Conservation (phyloP, 805 yeast genomes). For the Yamadazyma scolyti region DNA sequence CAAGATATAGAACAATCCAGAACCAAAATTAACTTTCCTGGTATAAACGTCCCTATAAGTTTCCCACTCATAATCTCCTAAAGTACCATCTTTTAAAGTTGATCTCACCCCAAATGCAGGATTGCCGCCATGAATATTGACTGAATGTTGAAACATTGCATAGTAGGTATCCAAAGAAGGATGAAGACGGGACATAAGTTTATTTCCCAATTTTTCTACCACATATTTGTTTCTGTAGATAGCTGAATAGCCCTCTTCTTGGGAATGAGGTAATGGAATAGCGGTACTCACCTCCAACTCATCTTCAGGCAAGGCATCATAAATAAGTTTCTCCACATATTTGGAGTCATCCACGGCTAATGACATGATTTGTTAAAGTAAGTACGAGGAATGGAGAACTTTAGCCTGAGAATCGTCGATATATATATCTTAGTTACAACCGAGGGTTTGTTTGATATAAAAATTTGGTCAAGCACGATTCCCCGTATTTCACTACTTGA, state of each 20-base stretch:
- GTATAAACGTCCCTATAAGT: conserved; percentile 19
- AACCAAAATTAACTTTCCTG: conserved; percentile 29
- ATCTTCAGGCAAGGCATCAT: neutral
- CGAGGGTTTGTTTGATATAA: too few species aligned
- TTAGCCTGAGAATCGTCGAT: neutral
- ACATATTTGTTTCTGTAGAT: conserved; percentile 25
- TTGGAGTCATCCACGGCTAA: conserved; percentile 8
- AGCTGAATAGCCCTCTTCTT: conserved; percentile 21
- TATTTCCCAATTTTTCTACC: conserved; percentile 8
- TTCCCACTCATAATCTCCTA: conserved; percentile 27
- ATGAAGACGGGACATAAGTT: conserved; percentile 35
- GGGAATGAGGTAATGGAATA: conserved; percentile 15
- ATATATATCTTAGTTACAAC: neutral
- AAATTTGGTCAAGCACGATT: too few species aligned
- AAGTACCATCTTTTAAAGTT: conserved; percentile 20
- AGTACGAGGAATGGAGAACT: neutral
- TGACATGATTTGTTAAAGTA: conserved; percentile 10
- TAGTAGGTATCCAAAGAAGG: conserved; percentile 43
- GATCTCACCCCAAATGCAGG: conserved; percentile 47
- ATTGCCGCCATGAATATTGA: conserved; percentile 27
- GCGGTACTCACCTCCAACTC: conserved; percentile 5
- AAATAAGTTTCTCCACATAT: conserved; percentile 7
- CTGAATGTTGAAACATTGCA: conserved; percentile 42
- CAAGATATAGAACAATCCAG: conserved; percentile 33
- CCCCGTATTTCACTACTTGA: too few species aligned